These are phyloP conservation scores for Fraxinus greggii DNA, from an alignment of 305 asterid genomes.

Conservation along the genomic window DNA sequence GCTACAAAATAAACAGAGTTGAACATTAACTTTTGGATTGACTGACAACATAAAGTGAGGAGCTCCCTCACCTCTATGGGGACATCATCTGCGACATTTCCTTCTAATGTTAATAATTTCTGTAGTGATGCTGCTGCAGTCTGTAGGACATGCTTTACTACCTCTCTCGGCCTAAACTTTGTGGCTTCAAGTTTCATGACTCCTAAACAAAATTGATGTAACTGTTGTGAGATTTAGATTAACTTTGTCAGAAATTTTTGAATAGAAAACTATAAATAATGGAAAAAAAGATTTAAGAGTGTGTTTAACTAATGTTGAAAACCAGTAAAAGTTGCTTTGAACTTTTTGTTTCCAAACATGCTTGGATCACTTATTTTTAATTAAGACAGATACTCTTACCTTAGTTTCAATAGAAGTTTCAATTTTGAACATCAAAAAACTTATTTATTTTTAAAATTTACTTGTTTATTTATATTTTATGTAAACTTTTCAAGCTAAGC, in stretches of 20 bases:
- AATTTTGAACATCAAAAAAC: not conserved
- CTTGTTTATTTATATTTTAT: not conserved
- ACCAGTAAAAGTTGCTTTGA: not conserved
- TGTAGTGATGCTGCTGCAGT: constrained; percentile 89
- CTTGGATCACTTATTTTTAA: not conserved
- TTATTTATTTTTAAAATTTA: not conserved
- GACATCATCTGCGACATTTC: constrained; percentile 80
- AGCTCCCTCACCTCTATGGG: constrained; percentile 65
- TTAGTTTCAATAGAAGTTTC: not conserved
- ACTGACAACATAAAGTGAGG: not conserved
- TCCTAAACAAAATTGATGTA: constrained; percentile 42
- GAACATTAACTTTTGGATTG: not conserved
- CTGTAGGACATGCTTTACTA: constrained; percentile 86
- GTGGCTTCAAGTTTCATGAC: constrained; percentile 93
- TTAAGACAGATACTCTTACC: not conserved
- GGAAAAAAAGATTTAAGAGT: not conserved
- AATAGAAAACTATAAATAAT: not conserved
- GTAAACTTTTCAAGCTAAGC: not conserved
- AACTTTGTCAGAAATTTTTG: not conserved
- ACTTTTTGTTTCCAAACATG: not conserved
- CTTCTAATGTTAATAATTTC: constrained; percentile 76
- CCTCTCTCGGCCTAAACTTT: constrained; percentile 90
- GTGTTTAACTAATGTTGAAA: not conserved
- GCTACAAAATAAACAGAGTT: not conserved
- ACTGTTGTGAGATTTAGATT: not conserved